Conservation (phyloP, 148 eudicot species). For the Limonium bicolor region DNA sequence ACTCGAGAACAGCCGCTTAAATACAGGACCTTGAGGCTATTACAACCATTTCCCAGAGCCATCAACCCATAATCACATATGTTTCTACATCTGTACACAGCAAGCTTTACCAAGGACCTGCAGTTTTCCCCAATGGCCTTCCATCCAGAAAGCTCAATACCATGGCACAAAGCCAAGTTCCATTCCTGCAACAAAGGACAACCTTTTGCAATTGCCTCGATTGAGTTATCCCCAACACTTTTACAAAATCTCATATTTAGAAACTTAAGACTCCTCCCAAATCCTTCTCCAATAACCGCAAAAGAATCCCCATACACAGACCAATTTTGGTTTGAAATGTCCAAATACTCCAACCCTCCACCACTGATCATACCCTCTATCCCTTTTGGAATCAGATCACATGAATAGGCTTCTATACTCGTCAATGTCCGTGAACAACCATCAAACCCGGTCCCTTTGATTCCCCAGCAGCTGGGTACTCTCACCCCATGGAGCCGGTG, state of each 20-base stretch:
- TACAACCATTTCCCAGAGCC: constrained; percentile 43
- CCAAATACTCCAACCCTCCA: constrained; percentile 25
- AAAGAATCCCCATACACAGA: constrained; percentile 22
- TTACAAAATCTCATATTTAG: constrained; percentile 42
- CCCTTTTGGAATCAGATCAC: constrained; percentile 41
- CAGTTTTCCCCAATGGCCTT: constrained; percentile 40
- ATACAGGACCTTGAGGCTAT: constrained; percentile 26
- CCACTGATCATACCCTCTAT: constrained; percentile 21
- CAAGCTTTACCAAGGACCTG: constrained; percentile 36
- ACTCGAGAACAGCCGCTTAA: constrained; percentile 28
- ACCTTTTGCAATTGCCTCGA: constrained; percentile 35
- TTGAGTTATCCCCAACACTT: constrained; percentile 24
- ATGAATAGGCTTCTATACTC: constrained; percentile 53
- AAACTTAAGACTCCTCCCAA: constrained; percentile 24
- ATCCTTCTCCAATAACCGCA: constrained; percentile 27
- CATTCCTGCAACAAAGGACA: constrained; percentile 52
- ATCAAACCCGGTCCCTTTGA: constrained; percentile 40
- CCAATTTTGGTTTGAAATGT: constrained; percentile 18
- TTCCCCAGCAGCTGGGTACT: constrained; percentile 22
- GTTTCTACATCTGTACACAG: constrained; percentile 41
- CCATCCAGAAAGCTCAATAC: constrained; percentile 38
- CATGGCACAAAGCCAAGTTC: constrained; percentile 56
- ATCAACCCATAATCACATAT: constrained; percentile 34
- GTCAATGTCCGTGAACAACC: constrained; percentile 29
- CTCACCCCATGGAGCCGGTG: constrained; percentile 24